A percentile compares a stretch with the other conserved stretches of the same genome.
These are phyloP conservation scores for Verticillium alfalfae DNA, from an alignment of 2,329 filamentous ascomycete genomes.

Conservation along the genomic window DNA sequence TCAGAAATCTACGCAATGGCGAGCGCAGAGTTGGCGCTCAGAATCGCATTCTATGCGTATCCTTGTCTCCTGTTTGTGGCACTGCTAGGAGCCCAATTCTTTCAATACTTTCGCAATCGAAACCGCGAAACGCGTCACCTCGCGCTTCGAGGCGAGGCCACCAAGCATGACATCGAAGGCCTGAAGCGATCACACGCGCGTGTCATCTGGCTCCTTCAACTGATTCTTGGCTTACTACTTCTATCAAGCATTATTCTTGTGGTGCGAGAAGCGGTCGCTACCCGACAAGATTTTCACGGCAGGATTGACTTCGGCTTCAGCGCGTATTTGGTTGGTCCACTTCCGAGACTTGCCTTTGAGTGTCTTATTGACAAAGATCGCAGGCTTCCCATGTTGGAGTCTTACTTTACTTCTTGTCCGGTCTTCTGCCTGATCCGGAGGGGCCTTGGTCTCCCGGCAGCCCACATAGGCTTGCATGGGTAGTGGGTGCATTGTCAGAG, in stretches of 20 bases:
- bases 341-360: not conserved
- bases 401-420: conserved; percentile 33
- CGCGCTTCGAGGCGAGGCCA: conserved; percentile 16
- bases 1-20: conserved; percentile 18
- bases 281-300: conserved; percentile 15
- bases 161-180: conserved; percentile 19
- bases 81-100: conserved; percentile 26
- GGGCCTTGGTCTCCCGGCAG: conserved; percentile 33
- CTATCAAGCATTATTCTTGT: conserved; percentile 26
- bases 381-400: conserved; percentile 33
- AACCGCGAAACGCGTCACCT: conserved; percentile 17
- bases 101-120: conserved; percentile 28
- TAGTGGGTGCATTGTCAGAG: conserved; percentile 26
- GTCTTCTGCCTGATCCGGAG: conserved; percentile 35
- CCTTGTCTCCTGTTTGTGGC: conserved; percentile 30
- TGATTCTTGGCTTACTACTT: conserved; percentile 23
- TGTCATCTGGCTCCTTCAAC: conserved; percentile 28
- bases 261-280: conserved; percentile 23
- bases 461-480: conserved; percentile 31
- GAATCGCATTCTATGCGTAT: conserved; percentile 34
- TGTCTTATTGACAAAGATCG: conserved; percentile 1
- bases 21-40: conserved; percentile 25
- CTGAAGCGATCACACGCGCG: conserved; percentile 22
- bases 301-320: conserved; percentile 29
- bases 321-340: conserved; percentile 28